phyloP scores from a whole-genome alignment of 2,329 filamentous ascomycete species.

The Clarireedia homoeocarpa region DNA sequence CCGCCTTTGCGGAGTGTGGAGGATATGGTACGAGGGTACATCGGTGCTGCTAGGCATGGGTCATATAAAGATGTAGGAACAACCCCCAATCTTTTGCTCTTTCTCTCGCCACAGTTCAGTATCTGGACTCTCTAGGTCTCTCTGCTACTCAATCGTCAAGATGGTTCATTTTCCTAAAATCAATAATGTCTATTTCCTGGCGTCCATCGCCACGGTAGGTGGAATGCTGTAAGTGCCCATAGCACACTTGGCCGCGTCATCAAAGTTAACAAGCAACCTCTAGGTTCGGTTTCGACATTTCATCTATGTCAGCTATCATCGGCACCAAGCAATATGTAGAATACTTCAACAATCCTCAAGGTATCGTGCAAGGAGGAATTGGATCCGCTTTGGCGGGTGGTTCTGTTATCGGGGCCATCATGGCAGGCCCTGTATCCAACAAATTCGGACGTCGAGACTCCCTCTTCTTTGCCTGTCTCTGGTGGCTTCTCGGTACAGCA shows the following conservation, averaged over 20 bases:
- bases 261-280: not conserved
- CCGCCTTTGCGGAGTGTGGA: not conserved
- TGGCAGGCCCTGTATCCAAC: constrained; percentile 51
- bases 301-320: constrained; percentile 49
- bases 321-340: constrained; percentile 41
- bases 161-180: constrained; percentile 14
- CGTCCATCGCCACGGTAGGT: constrained; percentile 14
- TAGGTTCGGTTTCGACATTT: constrained; percentile 41
- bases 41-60: too few relatives aligned
- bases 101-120: not conserved
- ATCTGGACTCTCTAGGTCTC: not conserved
- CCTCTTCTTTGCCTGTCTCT: constrained; percentile 28
- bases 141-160: constrained; percentile 9
- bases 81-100: not conserved
- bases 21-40: not conserved
- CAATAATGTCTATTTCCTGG: constrained; percentile 18
- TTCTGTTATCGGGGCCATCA: constrained; percentile 55
- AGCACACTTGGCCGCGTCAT: not conserved
- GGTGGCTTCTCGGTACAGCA: constrained; percentile 11
- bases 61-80: not conserved
- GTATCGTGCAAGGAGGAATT: constrained; percentile 32
- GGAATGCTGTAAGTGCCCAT: constrained; percentile 13
- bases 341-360: constrained; percentile 36
- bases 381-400: constrained; percentile 61
- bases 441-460: constrained; percentile 40